These are phyloP conservation scores for Sporothrix mexicana DNA, from an alignment of 2,329 filamentous ascomycete species.

Conservation along the genomic window DNA sequence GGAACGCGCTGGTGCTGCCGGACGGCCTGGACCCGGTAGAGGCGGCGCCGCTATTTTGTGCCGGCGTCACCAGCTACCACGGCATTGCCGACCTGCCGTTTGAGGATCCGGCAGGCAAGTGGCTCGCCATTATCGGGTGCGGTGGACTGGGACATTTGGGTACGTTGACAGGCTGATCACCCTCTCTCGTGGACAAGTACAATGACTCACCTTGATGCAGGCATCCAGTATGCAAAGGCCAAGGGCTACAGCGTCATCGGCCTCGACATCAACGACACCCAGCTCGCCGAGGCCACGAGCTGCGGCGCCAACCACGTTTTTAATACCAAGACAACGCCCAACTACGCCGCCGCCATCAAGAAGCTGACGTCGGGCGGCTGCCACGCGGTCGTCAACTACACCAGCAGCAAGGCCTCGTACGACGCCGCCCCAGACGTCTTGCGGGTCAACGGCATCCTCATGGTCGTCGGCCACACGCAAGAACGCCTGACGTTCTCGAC, in stretches of 20 bases:
- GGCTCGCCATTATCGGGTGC: slow-evolving; percentile 41
- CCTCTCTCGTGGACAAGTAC: no score
- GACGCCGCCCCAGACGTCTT: slow-evolving; percentile 23
- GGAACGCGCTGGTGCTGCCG: slow-evolving; percentile 41
- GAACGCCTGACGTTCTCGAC: slow-evolving; percentile 32
- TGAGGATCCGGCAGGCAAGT: slow-evolving; percentile 34
- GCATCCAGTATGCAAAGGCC: slow-evolving; percentile 40
- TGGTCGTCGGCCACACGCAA: slow-evolving; percentile 33
- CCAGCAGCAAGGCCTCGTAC: slow-evolving; percentile 31
- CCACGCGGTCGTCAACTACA: slow-evolving; percentile 34
- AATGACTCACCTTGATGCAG: background rate
- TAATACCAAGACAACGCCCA: slow-evolving; percentile 37
- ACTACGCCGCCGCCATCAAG: slow-evolving; percentile 33
- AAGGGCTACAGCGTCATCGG: slow-evolving; percentile 40
- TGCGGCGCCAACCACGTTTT: slow-evolving; percentile 39
- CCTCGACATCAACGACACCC: slow-evolving; percentile 38
- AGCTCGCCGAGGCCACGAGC: slow-evolving; percentile 37
- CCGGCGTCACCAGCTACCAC: slow-evolving; percentile 41
- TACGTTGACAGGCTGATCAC: background rate
- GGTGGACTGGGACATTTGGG: slow-evolving; percentile 41
- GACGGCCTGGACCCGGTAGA: slow-evolving; percentile 37
- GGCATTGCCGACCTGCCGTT: slow-evolving; percentile 26
- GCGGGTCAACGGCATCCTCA: slow-evolving; percentile 26
- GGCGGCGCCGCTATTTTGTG: slow-evolving; percentile 44
- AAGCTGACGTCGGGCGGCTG: slow-evolving; percentile 25